Percentiles rank a stretch among this genome's conserved stretches.
Evolutionary conservation across 164 flowering plant genomes (phyloP).

Genomic region (Taxillus chinensis): DNA sequence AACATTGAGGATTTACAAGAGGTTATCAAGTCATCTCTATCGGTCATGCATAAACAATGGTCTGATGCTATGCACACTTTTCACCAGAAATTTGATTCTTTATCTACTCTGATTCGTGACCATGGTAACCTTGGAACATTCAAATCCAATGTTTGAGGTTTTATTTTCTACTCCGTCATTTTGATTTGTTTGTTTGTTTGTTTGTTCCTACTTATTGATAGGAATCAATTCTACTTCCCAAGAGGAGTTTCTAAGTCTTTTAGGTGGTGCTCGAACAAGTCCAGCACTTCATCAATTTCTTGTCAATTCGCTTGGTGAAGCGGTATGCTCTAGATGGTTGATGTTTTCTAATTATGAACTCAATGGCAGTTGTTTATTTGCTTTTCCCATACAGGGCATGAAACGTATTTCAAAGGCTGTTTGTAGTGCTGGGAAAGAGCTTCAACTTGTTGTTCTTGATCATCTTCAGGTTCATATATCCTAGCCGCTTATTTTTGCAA

Average conservation of each 20-base stretch:
- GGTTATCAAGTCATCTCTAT: constrained; percentile 66
- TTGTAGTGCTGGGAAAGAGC: constrained; percentile 79
- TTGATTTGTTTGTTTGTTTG: constrained; percentile 5
- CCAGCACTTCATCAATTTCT: constrained; percentile 90
- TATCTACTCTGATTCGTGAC: constrained; percentile 58
- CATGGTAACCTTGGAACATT: constrained; percentile 51
- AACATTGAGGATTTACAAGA: constrained; percentile 78
- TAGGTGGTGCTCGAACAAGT: constrained; percentile 90
- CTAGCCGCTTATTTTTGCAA: no score
- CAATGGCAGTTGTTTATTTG: constrained; percentile 3
- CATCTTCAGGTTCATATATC: constrained; percentile 64
- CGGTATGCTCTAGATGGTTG: constrained; percentile 33
- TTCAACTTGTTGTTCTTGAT: constrained; percentile 66
- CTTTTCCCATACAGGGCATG: constrained; percentile 43
- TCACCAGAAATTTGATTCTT: constrained; percentile 71
- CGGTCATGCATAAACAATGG: constrained; percentile 91
- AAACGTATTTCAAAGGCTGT: constrained; percentile 72
- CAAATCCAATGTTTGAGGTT: not conserved
- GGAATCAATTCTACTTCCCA: constrained; percentile 85
- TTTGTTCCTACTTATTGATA: constrained; percentile 13
- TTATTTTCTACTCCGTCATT: not conserved
- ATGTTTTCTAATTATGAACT: not conserved
- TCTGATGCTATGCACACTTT: constrained; percentile 72
- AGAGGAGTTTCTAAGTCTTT: constrained; percentile 85
- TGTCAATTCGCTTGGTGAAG: constrained; percentile 86